Base-by-base conservation (phyloP, 2,329 filamentous ascomycete genomes). In the Aspergillus glaucus region DNA sequence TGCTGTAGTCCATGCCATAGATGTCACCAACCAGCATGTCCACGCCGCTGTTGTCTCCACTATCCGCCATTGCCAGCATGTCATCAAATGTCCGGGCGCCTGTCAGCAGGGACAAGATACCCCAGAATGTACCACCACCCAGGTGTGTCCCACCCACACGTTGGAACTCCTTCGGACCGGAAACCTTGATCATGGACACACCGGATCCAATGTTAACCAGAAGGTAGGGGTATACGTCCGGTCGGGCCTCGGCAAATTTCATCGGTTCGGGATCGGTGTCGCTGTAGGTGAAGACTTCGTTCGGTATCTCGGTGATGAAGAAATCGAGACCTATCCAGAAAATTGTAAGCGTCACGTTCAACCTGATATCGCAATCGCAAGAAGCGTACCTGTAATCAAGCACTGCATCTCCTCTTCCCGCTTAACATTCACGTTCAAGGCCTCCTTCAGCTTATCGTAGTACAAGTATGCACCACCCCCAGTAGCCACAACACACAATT, bases 341-440 rank as follows among this genome's bases (percentile, higher is more conserved):
- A 37, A 47, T n/a, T 45, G 40, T 48, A 1, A 21, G 34, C 41
- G 22, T 17, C 15, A 41, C 34, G 32, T 12, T 49, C 26, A 14
- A 21, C 2, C 6, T 12, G 12, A 15, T 4, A 30, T 22, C 36
- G 12, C 6, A 32, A 6, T 36, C n/a, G 9, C n/a, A n/a, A 40
- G 19, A 34, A 28, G 56, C 75, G 55, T 69, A 90, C 88, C 90
- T 62, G 93, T 93, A 55, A 98, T 98, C 50, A 98, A 74, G 65
- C 93, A 98, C 69, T 95, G 90, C 93, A 98, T 98, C 73, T 98
- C 93, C 63, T 98, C 93, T 70, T 97, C 93, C 40, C 90, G 79
- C 61, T 91, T 76, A 17, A 98, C 90, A 64, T 96, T 87, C 1
- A 95, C 88, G 12, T 87, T 87, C 45, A 98, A 74, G 4, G 85